Evolutionary conservation across 2,329 filamentous ascomycete genomes (phyloP).

Genomic region (Emmonsia crescens): DNA sequence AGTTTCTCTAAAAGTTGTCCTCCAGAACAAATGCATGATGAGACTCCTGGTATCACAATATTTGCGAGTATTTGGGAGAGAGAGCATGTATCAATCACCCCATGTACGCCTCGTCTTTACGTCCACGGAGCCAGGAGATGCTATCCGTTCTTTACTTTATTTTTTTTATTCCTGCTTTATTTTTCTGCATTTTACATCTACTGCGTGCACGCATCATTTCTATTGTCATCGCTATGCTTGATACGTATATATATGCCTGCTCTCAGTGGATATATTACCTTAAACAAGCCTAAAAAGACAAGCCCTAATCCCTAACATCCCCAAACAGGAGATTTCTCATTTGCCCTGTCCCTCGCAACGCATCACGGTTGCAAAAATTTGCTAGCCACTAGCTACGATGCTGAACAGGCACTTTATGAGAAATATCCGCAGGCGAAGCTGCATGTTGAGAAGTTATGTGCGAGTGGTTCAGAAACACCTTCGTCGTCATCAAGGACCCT

Average conservation of each 20-base stretch:
- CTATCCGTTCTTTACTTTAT: not conserved
- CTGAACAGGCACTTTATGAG: conserved; percentile 39
- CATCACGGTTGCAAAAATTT: conserved; percentile 31
- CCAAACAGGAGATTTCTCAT: conserved; percentile 37
- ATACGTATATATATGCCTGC: not conserved
- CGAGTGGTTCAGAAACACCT: not conserved
- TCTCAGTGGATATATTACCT: not conserved
- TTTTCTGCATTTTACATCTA: not conserved
- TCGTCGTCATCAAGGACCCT: not conserved
- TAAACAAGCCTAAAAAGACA: not conserved
- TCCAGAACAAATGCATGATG: not conserved
- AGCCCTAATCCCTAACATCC: conserved; percentile 13
- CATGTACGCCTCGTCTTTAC: not conserved
- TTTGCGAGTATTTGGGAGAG: not conserved
- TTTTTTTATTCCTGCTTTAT: not conserved
- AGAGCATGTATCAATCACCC: not conserved
- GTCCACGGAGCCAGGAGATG: not conserved
- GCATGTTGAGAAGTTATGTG: conserved; percentile 41
- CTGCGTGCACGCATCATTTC: not conserved
- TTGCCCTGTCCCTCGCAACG: conserved; percentile 33
- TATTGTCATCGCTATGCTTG: not conserved
- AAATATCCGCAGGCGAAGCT: conserved; percentile 65
- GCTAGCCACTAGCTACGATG: conserved; percentile 37
- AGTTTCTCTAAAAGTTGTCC: not conserved
- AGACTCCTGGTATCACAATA: not conserved